phyloP scores from a whole-genome alignment of 1,284 basidiomycete genomes.

The Coniferiporia weirii region DNA sequence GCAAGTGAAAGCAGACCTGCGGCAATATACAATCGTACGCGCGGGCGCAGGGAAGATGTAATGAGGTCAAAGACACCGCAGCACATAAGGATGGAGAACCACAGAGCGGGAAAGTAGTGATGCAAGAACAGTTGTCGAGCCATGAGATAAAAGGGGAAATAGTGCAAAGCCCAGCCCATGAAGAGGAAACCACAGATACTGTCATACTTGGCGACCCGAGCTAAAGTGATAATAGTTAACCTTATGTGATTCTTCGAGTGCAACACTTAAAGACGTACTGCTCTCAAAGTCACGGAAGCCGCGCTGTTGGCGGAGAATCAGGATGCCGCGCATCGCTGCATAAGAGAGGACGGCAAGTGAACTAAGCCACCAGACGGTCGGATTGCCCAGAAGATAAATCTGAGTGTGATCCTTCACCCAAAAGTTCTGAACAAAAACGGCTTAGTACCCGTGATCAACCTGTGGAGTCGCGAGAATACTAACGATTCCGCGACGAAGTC shows the following conservation, averaged over 20 bases:
- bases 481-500: conserved; percentile 87
- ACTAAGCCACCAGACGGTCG: conserved; percentile 87
- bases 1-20: conserved; percentile 68
- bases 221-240: conserved; percentile 35
- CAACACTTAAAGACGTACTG: conserved; percentile 48
- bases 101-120: conserved; percentile 95
- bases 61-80: conserved; percentile 81
- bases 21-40: conserved; percentile 76
- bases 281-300: conserved; percentile 90
- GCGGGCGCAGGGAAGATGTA: conserved; percentile 75
- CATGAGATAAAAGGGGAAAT: conserved; percentile 97
- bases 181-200: conserved; percentile 86
- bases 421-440: conserved; percentile 65
- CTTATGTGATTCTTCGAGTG: background rate
- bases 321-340: conserved; percentile 61
- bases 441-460: background rate
- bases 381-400: conserved; percentile 94
- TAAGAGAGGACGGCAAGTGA: conserved; percentile 70
- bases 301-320: conserved; percentile 86
- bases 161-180: conserved; percentile 92
- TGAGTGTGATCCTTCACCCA: conserved; percentile 97
- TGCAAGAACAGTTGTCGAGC: conserved; percentile 93
- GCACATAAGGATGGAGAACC: conserved; percentile 83
- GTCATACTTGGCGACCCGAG: conserved; percentile 90
- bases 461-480: conserved; percentile 29